phyloP scores from a whole-genome alignment of 495 filamentous ascomycete species.

The Xylaria sp. region DNA sequence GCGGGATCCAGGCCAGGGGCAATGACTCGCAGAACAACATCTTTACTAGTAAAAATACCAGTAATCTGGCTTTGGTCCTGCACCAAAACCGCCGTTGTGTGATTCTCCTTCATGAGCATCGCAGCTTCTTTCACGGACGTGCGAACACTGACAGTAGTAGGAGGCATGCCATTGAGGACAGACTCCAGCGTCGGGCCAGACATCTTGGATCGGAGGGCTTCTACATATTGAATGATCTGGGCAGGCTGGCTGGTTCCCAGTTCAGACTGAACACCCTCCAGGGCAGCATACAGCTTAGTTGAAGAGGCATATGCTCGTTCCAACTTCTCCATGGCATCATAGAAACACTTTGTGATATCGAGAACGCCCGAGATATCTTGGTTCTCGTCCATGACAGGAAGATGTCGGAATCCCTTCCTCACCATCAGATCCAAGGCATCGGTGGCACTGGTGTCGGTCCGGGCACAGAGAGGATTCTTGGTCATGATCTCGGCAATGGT shows the following conservation, averaged over 20 bases:
- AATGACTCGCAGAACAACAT: slow-evolving; percentile 97
- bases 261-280: slow-evolving; percentile 99
- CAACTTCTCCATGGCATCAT: slow-evolving; percentile 99
- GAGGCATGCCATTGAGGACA: slow-evolving; percentile 88
- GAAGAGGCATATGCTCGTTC: slow-evolving; percentile 97
- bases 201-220: slow-evolving; percentile 94
- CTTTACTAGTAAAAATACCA: slow-evolving; percentile 99
- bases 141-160: slow-evolving; percentile 91
- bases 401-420: slow-evolving; percentile 93
- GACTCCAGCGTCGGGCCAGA: slow-evolving; percentile 96
- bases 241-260: slow-evolving; percentile 95
- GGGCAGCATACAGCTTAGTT: slow-evolving; percentile 91
- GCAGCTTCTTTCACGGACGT: slow-evolving; percentile 97
- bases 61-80: slow-evolving; percentile 98
- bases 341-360: slow-evolving; percentile 99
- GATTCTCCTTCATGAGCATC: slow-evolving; percentile 94
- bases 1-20: slow-evolving; percentile 93
- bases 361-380: slow-evolving; percentile 98
- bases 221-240: slow-evolving; percentile 98
- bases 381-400: slow-evolving; percentile 99
- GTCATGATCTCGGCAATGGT: slow-evolving; percentile 99
- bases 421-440: slow-evolving; percentile 98
- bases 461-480: slow-evolving; percentile 95
- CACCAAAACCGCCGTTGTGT: slow-evolving; percentile 94
- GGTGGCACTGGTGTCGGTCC: slow-evolving; percentile 97